A percentile compares a stretch with the other conserved stretches of the same genome.
phyloP scores from a whole-genome alignment of 805 yeast species.

The Ogataea paradorogensis region DNA sequence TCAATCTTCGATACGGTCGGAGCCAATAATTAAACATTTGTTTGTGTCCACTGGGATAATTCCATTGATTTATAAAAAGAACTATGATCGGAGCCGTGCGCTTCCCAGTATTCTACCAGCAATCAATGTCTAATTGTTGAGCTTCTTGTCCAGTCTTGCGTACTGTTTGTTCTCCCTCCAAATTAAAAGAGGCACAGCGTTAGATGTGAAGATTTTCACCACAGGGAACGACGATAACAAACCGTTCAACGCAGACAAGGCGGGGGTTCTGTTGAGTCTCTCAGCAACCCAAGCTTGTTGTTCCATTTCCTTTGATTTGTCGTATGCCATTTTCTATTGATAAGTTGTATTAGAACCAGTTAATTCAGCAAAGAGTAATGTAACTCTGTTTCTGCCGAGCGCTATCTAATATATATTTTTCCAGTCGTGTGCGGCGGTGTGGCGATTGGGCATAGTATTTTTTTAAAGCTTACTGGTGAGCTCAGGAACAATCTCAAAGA shows the following conservation, averaged over 20 bases:
- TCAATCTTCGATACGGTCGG: conserved; percentile 17
- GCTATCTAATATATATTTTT: conserved; percentile 6
- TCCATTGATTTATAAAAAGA: conserved; percentile 8
- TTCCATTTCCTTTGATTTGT: conserved; percentile 35
- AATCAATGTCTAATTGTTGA: conserved; percentile 5
- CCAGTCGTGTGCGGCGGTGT: neutral
- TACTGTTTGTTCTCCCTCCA: conserved; percentile 40
- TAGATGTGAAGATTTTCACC: conserved; percentile 55
- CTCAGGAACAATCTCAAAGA: conserved; percentile 87
- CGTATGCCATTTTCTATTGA: conserved; percentile 23
- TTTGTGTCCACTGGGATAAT: conserved; percentile 1
- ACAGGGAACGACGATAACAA: conserved; percentile 57
- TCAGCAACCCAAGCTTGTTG: conserved; percentile 50
- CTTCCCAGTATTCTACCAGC: neutral
- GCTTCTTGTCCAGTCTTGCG: conserved; percentile 18
- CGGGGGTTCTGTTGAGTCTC: conserved; percentile 49
- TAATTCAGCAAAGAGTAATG: conserved; percentile 9
- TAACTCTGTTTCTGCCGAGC: conserved; percentile 3
- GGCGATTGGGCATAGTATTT: conserved; percentile 1
- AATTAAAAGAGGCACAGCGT: conserved; percentile 57
- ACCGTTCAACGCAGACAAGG: conserved; percentile 57
- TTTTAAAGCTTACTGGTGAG: conserved; percentile 65
- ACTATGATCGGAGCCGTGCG: conserved; percentile 2
- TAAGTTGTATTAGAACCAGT: conserved; percentile 1
- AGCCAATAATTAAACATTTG: conserved; percentile 1